Conservation (phyloP, 208 protist species). For the Endotrypanum monterogeii region DNA sequence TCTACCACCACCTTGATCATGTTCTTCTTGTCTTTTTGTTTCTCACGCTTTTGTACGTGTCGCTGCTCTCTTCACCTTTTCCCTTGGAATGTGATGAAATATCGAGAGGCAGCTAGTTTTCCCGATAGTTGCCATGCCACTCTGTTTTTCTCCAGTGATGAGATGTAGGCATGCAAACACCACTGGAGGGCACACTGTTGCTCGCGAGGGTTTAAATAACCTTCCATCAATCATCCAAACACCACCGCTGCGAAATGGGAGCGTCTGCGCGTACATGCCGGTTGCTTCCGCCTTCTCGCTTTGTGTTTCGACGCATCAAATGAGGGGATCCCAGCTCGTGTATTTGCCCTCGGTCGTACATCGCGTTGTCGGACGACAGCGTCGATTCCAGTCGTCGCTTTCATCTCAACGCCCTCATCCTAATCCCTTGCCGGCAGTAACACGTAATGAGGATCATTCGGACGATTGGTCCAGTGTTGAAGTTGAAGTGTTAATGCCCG, state of each 20-base stretch:
- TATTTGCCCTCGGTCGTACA: background rate
- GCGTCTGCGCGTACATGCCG: background rate
- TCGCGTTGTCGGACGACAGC: background rate
- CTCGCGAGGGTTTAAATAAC: background rate
- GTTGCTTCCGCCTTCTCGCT: background rate
- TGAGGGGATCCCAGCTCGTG: background rate
- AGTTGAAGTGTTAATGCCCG: slow-evolving; percentile 28
- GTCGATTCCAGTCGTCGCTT: background rate
- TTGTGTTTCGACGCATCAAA: background rate
- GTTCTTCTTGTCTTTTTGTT: background rate
- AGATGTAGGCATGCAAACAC: background rate
- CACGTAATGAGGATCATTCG: background rate
- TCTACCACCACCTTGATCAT: background rate
- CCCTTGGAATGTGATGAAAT: background rate
- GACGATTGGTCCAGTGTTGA: slow-evolving; percentile 34
- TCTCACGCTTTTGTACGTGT: background rate
- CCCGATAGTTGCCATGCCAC: background rate
- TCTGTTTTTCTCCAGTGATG: background rate
- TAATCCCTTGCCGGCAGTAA: background rate
- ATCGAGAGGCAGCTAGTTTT: background rate
- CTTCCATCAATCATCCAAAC: too few relatives aligned
- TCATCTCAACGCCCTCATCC: background rate
- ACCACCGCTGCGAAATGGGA: background rate
- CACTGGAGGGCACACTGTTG: background rate
- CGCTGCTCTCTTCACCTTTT: background rate